Conservation (phyloP, 495 filamentous ascomycete genomes). For the Penicillium chermesinum region DNA sequence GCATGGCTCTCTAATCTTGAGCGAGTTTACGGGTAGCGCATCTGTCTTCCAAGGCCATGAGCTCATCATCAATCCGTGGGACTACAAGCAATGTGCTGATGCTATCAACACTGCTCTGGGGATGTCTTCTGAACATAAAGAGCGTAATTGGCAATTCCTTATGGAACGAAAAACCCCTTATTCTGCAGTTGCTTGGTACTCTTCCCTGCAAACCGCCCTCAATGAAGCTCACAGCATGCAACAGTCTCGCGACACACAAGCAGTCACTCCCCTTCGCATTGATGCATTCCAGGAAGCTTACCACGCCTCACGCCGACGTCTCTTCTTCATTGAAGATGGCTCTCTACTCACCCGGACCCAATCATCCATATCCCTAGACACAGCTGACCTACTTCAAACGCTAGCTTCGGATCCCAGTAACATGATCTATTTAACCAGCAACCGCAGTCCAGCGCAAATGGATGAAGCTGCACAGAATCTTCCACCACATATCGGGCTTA, state of each 20-base stretch:
- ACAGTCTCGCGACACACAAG: conserved; percentile 60
- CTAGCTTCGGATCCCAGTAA: conserved; percentile 65
- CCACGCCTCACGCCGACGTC: conserved; percentile 48
- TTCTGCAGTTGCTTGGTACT: conserved; percentile 73
- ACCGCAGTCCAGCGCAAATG: conserved; percentile 70
- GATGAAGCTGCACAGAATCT: conserved; percentile 60
- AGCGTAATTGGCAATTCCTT: conserved; percentile 65
- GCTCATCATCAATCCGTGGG: conserved; percentile 85
- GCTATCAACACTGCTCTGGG: conserved; percentile 71
- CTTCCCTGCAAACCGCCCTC: conserved; percentile 55
- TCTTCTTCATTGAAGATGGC: conserved; percentile 83
- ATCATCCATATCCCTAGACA: conserved; percentile 59
- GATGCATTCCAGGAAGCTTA: conserved; percentile 57
- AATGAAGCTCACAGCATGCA: conserved; percentile 61
- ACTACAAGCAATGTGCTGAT: conserved; percentile 73
- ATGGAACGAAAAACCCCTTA: conserved; percentile 62
- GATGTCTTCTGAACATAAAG: conserved; percentile 66
- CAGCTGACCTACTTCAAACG: conserved; percentile 61
- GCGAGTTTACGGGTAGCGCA: conserved; percentile 88
- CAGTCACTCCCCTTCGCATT: conserved; percentile 65
- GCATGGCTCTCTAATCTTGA: conserved; percentile 81
- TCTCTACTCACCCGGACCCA: conserved; percentile 64
- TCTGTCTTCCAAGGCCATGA: conserved; percentile 65
- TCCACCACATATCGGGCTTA: conserved; percentile 61
- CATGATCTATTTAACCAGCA: conserved; percentile 78